Evolutionary conservation across 1,139 yeast genomes (phyloP), one percentile per base, ranked within the genome.

Genomic region (Zygosaccharomyces pseudobailii): DNA sequence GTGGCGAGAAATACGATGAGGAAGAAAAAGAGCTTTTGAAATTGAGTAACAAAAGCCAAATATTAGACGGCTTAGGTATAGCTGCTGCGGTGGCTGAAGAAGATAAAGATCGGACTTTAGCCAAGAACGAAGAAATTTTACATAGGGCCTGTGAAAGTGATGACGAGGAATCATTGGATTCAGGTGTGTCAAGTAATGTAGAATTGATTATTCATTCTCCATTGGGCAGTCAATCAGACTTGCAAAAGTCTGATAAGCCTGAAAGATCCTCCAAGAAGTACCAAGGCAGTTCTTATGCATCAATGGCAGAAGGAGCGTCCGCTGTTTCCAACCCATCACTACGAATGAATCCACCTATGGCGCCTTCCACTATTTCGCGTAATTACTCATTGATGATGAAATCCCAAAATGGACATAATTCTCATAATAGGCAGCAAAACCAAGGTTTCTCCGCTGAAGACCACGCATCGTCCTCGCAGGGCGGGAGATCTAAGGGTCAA

Each of bases 161-260:
- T 19, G 51, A 46, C 5, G 51, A 46, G 9, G 49, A 43, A 19
- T 40, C 45, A 20, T 45, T 44, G 2, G 48, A 50, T 6, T 54
- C 58, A 20, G 56, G 54, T 21, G 44, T 37, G 8, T 45, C 51
- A 10, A 43, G 43, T 9, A 63, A 59, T 19, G 46, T 58, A 4
- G 64, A 61, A 42, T 52, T 61, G 10, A 59, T 62, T 22, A 53
- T 61, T 25, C 45, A 46, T 27, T 43, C 54, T 1, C 55, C 59
- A 4, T 34, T 30, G 19, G 46, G 42, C 9, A 44, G 40, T 7
- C 38, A 39, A 19, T 24, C 17, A 13, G 38, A 27, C 19, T 19
- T 19, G 5, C 33, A 36, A 20, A 20, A 10, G 9, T 22, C 10
- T n/a, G 33, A 42, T 19, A 23, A 34, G 31, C 27, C 34, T 10